Conservation (phyloP, 73 alveolate species). For the Paramecium sonneborni region DNA sequence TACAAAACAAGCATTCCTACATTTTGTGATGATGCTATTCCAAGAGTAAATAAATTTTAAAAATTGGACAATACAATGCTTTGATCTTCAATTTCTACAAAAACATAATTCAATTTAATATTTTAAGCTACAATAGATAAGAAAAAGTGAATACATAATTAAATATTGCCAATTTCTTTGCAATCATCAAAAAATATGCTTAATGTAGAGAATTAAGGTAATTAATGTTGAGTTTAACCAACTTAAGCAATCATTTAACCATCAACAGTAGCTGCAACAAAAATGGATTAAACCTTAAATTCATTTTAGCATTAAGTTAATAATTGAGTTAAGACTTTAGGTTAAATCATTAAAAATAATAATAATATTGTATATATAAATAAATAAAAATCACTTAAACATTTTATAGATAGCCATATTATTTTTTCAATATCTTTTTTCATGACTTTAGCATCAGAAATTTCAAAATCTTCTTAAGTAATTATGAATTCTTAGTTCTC, state of each 20-base stretch:
- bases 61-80: neutral
- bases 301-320: neutral
- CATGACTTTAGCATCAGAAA: conserved; percentile 99
- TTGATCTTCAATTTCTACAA: conserved; percentile 1
- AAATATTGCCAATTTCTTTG: neutral
- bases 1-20: neutral
- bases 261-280: conserved; percentile 11
- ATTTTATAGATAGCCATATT: conserved; percentile 91
- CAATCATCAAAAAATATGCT: conserved; percentile 38
- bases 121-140: neutral
- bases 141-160: neutral
- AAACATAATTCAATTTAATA: neutral
- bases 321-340: neutral
- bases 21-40: neutral
- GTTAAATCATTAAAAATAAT: neutral
- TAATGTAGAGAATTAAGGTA: conserved; percentile 18
- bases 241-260: conserved; percentile 34
- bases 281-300: neutral
- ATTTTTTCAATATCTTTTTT: conserved; percentile 99
- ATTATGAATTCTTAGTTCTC: conserved; percentile 99
- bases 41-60: neutral
- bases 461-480: conserved; percentile 99
- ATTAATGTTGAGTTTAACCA: conserved; percentile 5
- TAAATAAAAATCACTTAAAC: conserved; percentile 79
- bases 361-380: neutral